phyloP scores from a whole-genome alignment of 1,284 basidiomycete genomes.

The Ganoderma resinaceum region DNA sequence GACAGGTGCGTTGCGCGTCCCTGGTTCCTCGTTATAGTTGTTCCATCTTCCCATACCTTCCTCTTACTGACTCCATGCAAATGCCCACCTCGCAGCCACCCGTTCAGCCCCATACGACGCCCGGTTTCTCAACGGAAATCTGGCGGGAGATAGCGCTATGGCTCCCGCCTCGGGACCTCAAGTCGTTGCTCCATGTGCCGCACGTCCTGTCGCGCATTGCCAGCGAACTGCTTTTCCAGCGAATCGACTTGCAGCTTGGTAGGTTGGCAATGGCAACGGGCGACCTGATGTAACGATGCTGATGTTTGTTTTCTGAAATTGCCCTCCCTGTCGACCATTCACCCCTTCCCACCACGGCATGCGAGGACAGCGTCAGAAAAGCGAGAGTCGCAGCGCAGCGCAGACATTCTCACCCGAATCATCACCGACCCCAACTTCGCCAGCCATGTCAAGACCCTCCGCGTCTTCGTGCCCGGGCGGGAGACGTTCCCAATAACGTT shows the following conservation, averaged over 20 bases:
- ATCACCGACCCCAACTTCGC: conserved; percentile 68
- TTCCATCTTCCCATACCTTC: conserved; percentile 14
- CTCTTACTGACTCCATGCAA: conserved; percentile 18
- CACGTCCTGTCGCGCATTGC: conserved; percentile 72
- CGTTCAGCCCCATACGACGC: conserved; percentile 34
- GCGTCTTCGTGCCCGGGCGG: conserved; percentile 59
- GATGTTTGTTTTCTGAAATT: conserved; percentile 5
- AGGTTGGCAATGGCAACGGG: conserved; percentile 28
- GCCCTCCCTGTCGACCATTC: conserved; percentile 3
- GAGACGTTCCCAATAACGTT: conserved; percentile 65
- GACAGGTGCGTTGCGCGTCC: conserved; percentile 36
- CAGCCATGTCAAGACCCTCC: conserved; percentile 59
- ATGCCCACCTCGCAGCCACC: conserved; percentile 27
- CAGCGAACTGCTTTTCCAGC: conserved; percentile 68
- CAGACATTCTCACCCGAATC: conserved; percentile 72
- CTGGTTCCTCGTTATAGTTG: conserved; percentile 6
- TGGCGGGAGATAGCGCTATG: conserved; percentile 73
- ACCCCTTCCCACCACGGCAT: neutral
- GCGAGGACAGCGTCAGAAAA: conserved; percentile 45
- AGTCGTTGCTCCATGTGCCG: conserved; percentile 67
- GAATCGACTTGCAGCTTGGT: conserved; percentile 67
- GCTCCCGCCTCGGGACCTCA: conserved; percentile 70
- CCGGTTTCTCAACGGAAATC: conserved; percentile 68
- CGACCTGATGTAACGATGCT: conserved; percentile 14
- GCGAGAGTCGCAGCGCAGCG: conserved; percentile 68